These are phyloP conservation scores for Trypanosomatidae sp. DNA, from an alignment of 208 protist species.

Conservation along the genomic window DNA sequence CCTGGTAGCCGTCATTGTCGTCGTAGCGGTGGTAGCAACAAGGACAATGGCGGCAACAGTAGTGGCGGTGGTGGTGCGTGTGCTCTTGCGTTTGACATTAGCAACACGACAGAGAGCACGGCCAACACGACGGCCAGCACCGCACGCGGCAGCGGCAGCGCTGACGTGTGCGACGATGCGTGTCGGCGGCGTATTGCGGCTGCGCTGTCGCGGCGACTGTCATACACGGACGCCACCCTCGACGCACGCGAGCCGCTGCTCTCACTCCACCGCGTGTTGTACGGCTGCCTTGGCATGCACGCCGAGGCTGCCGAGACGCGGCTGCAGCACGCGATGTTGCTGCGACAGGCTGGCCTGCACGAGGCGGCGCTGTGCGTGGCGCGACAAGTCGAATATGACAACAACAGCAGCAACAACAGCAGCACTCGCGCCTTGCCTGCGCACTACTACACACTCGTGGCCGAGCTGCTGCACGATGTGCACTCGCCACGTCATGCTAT, in stretches of 20 bases:
- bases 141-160: not conserved
- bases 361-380: conserved; percentile 66
- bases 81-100: too few species aligned
- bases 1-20: too few species aligned
- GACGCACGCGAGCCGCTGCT: conserved; percentile 69
- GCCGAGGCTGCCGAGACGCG: conserved; percentile 57
- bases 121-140: not conserved
- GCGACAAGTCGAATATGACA: conserved; percentile 27
- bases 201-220: conserved; percentile 16
- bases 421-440: too few species aligned
- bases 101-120: too few species aligned
- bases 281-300: conserved; percentile 30
- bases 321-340: conserved; percentile 68
- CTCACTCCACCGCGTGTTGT: conserved; percentile 68
- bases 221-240: conserved; percentile 41
- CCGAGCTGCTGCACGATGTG: conserved; percentile 81
- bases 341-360: conserved; percentile 56
- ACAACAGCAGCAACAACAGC: too few species aligned
- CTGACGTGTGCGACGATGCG: not conserved
- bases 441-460: conserved; percentile 60
- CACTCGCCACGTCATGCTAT: conserved; percentile 64
- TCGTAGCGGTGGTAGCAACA: too few species aligned
- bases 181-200: conserved; percentile 2
- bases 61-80: too few species aligned
- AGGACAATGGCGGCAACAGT: too few species aligned